These are phyloP conservation scores for Chytriomyces confervae DNA, from an alignment of 192 early-diverging fungal species.

Conservation along the genomic window DNA sequence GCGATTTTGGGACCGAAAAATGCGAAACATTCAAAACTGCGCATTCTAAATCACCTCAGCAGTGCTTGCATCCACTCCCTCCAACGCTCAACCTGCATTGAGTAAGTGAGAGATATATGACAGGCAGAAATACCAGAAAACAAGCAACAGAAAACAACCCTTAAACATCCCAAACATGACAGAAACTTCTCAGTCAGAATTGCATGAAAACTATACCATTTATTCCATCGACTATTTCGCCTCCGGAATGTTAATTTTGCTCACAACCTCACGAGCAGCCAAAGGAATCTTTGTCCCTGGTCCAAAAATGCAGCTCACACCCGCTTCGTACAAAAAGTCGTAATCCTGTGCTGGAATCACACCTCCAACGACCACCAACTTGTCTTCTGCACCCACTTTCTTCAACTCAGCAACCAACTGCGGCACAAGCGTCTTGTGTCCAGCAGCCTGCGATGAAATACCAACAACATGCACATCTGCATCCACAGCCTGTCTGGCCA, in stretches of 20 bases:
- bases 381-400: constrained; percentile 75
- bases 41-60: too few species aligned
- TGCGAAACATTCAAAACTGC: too few species aligned
- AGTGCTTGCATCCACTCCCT: too few species aligned
- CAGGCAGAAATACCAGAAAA: too few species aligned
- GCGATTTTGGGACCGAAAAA: too few species aligned
- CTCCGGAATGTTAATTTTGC: constrained; percentile 57
- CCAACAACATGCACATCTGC: constrained; percentile 90
- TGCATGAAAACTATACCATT: too few species aligned
- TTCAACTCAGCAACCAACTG: constrained; percentile 77
- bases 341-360: constrained; percentile 91
- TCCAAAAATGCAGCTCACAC: constrained; percentile 83
- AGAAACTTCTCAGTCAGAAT: neutral
- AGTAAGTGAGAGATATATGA: too few species aligned
- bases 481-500: constrained; percentile 86
- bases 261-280: constrained; percentile 80
- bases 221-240: neutral
- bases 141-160: too few species aligned
- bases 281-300: constrained; percentile 83
- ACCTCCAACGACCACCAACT: constrained; percentile 80
- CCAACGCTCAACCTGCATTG: too few species aligned
- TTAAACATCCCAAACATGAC: too few species aligned
- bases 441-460: constrained; percentile 85
- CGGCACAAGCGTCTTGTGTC: constrained; percentile 87
- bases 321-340: constrained; percentile 77